phyloP scores from a whole-genome alignment of 2,329 filamentous ascomycete species.

The Parafenestella ontariensis region DNA sequence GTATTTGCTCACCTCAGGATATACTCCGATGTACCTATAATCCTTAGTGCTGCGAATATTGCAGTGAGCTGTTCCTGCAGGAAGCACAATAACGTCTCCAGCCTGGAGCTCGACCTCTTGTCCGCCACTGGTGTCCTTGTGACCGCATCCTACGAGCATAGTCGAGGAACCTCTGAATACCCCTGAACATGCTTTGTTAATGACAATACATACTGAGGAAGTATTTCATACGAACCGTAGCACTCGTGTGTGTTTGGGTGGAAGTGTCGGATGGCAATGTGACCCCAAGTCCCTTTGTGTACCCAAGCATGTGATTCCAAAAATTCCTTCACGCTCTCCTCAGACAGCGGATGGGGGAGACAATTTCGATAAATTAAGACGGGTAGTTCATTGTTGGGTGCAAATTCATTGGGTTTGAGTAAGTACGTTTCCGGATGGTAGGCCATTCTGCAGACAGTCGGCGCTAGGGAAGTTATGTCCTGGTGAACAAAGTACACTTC shows the following conservation, averaged over 20 bases:
- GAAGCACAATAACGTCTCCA: constrained; percentile 3
- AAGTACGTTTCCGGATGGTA: not conserved
- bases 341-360: not conserved
- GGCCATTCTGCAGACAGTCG: too few species aligned
- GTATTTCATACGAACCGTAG: not conserved
- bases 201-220: not conserved
- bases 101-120: not conserved
- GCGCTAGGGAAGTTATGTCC: too few species aligned
- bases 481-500: too few species aligned
- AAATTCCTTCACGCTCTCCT: not conserved
- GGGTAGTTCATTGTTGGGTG: not conserved
- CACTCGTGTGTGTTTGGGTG: constrained; percentile 4
- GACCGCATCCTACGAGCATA: not conserved
- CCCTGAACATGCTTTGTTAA: not conserved
- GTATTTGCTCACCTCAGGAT: not conserved
- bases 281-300: not conserved
- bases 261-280: not conserved
- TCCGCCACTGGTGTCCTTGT: not conserved
- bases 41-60: not conserved
- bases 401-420: not conserved
- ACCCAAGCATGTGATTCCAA: not conserved
- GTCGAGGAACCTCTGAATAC: not conserved
- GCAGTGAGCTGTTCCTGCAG: constrained; percentile 1
- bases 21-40: not conserved
- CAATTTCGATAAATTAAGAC: not conserved